Evolutionary conservation across 441 rosid species (phyloP).

Genomic region (Breynia disticha): DNA sequence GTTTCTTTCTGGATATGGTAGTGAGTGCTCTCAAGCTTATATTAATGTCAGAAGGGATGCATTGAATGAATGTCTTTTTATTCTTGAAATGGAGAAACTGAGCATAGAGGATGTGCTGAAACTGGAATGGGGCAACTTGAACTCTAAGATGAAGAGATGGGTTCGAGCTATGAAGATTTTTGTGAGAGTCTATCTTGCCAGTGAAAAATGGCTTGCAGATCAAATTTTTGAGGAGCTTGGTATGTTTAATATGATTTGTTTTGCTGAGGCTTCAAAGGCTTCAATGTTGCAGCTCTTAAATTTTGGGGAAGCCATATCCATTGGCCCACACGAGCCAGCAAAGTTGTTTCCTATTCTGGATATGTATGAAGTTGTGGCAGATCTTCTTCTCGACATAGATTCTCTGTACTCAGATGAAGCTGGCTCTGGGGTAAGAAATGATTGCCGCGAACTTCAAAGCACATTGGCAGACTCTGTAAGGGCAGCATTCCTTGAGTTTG

Average conservation of each 20-base stretch:
- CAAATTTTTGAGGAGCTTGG: slow-evolving; percentile 50
- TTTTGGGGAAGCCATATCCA: slow-evolving; percentile 76
- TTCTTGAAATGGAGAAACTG: slow-evolving; percentile 68
- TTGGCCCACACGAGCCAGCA: slow-evolving; percentile 71
- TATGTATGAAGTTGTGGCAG: slow-evolving; percentile 70
- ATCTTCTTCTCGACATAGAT: slow-evolving; percentile 58
- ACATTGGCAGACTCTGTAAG: slow-evolving; percentile 58
- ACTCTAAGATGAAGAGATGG: slow-evolving; percentile 82
- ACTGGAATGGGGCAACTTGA: slow-evolving; percentile 67
- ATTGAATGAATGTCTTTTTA: slow-evolving; percentile 59
- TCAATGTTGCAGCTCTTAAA: slow-evolving; percentile 66
- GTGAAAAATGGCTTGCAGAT: slow-evolving; percentile 59
- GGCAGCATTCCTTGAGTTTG: slow-evolving; percentile 60
- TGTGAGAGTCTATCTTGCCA: slow-evolving; percentile 53
- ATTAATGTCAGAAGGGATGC: slow-evolving; percentile 56
- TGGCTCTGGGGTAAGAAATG: slow-evolving; percentile 43
- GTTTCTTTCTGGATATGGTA: slow-evolving; percentile 52
- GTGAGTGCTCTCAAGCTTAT: slow-evolving; percentile 69
- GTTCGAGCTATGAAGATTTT: slow-evolving; percentile 53
- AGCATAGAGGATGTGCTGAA: slow-evolving; percentile 78
- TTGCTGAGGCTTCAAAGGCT: slow-evolving; percentile 61
- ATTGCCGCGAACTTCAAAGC: slow-evolving; percentile 49
- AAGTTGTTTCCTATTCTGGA: slow-evolving; percentile 64
- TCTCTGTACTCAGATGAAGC: slow-evolving; percentile 38
- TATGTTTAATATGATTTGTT: slow-evolving; percentile 31